phyloP scores from a whole-genome alignment of 2,329 filamentous ascomycete species.

The Trichoderma brevicompactum region DNA sequence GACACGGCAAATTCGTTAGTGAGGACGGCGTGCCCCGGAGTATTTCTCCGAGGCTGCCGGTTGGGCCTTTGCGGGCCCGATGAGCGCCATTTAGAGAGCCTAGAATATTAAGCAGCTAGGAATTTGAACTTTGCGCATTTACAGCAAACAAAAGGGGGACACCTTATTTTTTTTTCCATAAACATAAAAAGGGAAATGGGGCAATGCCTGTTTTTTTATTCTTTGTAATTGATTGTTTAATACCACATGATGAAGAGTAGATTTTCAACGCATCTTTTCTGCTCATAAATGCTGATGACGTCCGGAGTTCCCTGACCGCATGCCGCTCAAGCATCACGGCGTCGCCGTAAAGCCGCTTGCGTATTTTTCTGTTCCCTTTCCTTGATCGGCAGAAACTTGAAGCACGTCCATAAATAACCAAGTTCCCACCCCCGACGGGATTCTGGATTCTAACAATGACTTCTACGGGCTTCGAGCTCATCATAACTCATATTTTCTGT shows the following conservation, averaged over 20 bases:
- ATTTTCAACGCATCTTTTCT: neutral
- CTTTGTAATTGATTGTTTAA: neutral
- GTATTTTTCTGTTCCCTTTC: neutral
- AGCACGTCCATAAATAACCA: neutral
- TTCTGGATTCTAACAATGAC: too few species aligned
- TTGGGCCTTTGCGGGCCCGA: conserved; percentile 16
- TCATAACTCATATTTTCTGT: too few species aligned
- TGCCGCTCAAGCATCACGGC: neutral
- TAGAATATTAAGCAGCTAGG: neutral
- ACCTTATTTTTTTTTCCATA: neutral
- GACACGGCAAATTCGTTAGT: conserved; percentile 19
- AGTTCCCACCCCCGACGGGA: too few species aligned
- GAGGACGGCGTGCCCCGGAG: conserved; percentile 26
- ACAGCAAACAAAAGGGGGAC: too few species aligned
- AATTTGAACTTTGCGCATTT: too few species aligned
- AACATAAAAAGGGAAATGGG: neutral
- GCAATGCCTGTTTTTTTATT: neutral
- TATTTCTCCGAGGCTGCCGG: conserved; percentile 30
- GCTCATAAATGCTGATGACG: neutral
- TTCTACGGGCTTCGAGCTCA: too few species aligned
- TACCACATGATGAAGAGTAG: neutral
- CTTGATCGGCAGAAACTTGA: neutral
- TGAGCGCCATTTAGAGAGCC: conserved; percentile 20
- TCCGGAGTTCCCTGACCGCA: conserved; percentile 9
- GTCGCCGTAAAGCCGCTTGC: conserved; percentile 1